A percentile compares a stretch with the other conserved stretches of the same genome.
These are phyloP conservation scores for Colletotrichum endophyticum DNA, from an alignment of 2,329 filamentous ascomycete genomes.

Conservation along the genomic window DNA sequence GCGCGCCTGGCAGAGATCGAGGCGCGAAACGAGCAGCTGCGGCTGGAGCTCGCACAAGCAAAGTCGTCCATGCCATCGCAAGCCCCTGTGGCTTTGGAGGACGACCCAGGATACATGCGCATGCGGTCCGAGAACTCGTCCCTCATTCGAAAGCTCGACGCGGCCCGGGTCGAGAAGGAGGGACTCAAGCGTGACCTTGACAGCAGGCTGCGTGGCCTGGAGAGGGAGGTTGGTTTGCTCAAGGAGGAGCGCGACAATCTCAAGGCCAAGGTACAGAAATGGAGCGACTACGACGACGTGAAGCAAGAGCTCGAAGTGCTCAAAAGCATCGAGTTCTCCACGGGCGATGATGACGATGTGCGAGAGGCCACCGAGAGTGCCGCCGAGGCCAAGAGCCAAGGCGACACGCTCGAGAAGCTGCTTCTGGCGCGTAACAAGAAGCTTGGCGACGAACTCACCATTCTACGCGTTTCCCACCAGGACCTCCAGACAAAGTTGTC, in stretches of 20 bases:
- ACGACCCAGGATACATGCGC: constrained; percentile 87
- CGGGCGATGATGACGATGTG: constrained; percentile 76
- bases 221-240: constrained; percentile 77
- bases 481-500: constrained; percentile 84
- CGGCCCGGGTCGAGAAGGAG: constrained; percentile 82
- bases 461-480: constrained; percentile 91
- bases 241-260: constrained; percentile 82
- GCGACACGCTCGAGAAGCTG: constrained; percentile 88
- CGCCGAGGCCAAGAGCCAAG: constrained; percentile 60
- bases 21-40: constrained; percentile 90
- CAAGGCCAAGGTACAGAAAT: constrained; percentile 82
- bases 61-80: constrained; percentile 74
- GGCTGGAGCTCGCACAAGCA: constrained; percentile 87
- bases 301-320: constrained; percentile 96
- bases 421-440: constrained; percentile 96
- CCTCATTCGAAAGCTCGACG: constrained; percentile 86
- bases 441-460: constrained; percentile 88
- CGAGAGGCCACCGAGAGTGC: constrained; percentile 51
- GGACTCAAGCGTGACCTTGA: constrained; percentile 79
- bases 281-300: constrained; percentile 93
- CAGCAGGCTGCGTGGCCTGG: constrained; percentile 75
- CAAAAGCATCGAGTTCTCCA: constrained; percentile 97
- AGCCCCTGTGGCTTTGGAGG: constrained; percentile 70
- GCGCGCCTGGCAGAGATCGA: constrained; percentile 88
- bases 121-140: constrained; percentile 93